These are phyloP conservation scores for Besnoitia besnoiti DNA, from an alignment of 169 alveolate species.

Conservation along the genomic window DNA sequence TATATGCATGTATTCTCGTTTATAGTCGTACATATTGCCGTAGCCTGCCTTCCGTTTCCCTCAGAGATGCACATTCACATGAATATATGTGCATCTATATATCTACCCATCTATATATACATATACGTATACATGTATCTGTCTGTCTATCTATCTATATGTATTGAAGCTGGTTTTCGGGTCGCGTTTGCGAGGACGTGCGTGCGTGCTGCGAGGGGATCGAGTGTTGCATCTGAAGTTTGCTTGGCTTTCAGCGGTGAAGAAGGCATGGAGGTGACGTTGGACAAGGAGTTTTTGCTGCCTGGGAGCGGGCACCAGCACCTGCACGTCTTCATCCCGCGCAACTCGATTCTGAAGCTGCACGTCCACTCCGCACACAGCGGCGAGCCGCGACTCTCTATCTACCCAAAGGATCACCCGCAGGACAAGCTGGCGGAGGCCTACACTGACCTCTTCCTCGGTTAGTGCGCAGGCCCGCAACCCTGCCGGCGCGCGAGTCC, in stretches of 20 bases:
- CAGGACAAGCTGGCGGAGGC: conserved; percentile 42
- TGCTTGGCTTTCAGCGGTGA: neutral
- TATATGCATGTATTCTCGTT: neutral
- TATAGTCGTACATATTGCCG: no score
- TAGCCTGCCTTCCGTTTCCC: no score
- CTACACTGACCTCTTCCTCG: conserved; percentile 56
- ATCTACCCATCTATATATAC: neutral
- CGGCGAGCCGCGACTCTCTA: conserved; percentile 40
- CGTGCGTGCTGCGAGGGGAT: neutral
- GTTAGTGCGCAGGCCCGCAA: no score
- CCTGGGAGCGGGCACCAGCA: conserved; percentile 44
- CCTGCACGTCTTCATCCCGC: conserved; percentile 24
- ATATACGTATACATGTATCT: neutral
- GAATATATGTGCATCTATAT: neutral
- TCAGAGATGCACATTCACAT: no score
- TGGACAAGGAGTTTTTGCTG: conserved; percentile 2
- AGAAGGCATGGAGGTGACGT: neutral
- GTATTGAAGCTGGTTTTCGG: neutral
- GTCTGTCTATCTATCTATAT: neutral
- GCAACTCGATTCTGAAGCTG: conserved; percentile 34
- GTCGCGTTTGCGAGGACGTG: neutral
- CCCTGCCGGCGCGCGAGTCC: no score
- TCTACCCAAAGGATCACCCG: conserved; percentile 50
- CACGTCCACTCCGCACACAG: conserved; percentile 16
- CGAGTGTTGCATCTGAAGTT: neutral